Percentiles rank a stretch among this genome's conserved stretches.
Conservation (phyloP, 2,329 filamentous ascomycete species). For the Fusarium agapanthi region DNA sequence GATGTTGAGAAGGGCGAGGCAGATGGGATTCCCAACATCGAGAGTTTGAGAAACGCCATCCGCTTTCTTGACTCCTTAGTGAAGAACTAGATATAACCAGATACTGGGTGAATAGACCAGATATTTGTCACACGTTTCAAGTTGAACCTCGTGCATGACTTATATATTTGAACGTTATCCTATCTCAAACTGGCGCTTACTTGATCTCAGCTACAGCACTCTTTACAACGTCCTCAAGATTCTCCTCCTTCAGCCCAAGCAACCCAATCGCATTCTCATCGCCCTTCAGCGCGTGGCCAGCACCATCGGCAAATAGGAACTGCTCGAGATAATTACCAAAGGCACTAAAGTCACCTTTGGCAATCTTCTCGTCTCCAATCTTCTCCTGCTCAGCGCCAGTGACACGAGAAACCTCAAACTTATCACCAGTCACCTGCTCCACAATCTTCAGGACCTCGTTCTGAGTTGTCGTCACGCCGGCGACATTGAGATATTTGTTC, state of each 20-base stretch:
- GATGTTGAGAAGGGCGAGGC: conserved; percentile 23
- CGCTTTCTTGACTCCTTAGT: conserved; percentile 16
- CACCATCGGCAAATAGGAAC: neutral
- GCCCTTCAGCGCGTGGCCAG: neutral
- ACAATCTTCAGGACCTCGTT: neutral
- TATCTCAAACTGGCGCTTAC: too few relatives aligned
- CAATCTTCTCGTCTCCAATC: conserved; percentile 7
- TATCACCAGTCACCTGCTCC: neutral
- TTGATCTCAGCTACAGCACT: neutral
- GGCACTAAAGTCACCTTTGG: neutral
- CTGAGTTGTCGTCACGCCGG: conserved; percentile 5
- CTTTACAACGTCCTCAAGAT: neutral
- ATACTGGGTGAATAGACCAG: too few relatives aligned
- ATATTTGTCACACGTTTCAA: too few relatives aligned
- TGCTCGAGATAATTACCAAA: conserved; percentile 11
- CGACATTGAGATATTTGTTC: conserved; percentile 3
- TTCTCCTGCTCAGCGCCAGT: neutral
- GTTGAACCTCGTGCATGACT: too few relatives aligned
- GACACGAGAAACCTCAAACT: neutral
- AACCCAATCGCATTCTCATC: neutral
- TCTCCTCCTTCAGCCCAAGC: neutral
- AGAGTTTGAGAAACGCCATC: conserved; percentile 26
- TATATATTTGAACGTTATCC: too few relatives aligned
- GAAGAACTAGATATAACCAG: neutral
- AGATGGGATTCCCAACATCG: neutral